phyloP scores from a whole-genome alignment of 2,329 filamentous ascomycete species.

The Xylariaceae sp. region DNA sequence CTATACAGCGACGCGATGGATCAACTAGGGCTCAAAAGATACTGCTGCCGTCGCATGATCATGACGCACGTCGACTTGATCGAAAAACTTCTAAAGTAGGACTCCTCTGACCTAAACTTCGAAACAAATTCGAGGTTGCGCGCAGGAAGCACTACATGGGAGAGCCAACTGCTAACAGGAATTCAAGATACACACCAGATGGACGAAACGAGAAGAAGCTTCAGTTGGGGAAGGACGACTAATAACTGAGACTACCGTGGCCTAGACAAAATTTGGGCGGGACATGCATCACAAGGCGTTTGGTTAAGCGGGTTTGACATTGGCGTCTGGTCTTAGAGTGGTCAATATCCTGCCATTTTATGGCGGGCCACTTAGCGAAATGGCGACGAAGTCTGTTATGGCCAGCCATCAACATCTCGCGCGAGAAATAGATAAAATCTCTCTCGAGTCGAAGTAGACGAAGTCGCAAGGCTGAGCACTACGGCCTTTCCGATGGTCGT shows the following conservation, averaged over 20 bases:
- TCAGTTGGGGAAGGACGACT: conserved; percentile 43
- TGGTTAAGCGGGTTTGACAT: conserved; percentile 31
- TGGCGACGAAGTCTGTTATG: not conserved
- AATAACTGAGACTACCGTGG: conserved; percentile 6
- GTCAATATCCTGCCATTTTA: conserved; percentile 10
- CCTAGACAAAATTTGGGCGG: conserved; percentile 8
- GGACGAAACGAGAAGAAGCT: conserved; percentile 68
- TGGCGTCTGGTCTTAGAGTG: conserved; percentile 25
- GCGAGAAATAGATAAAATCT: not conserved
- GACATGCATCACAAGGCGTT: conserved; percentile 41
- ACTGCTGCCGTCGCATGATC: conserved; percentile 99
- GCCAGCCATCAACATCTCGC: not conserved
- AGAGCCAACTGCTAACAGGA: conserved; percentile 23
- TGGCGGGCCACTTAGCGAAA: conserved; percentile 1
- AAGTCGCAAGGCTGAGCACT: not conserved
- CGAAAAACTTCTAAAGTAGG: conserved; percentile 94
- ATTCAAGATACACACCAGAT: conserved; percentile 63
- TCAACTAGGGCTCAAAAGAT: conserved; percentile 87
- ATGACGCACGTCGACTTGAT: conserved; percentile 99
- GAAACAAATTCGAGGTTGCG: not conserved
- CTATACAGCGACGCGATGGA: conserved; percentile 87
- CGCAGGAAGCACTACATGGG: not conserved
- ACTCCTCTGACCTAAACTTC: conserved; percentile 4
- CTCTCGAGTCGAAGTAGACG: not conserved
- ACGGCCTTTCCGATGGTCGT: not conserved